Conservation (phyloP, 768 basidiomycete genomes). For the Artomyces pyxidatus region DNA sequence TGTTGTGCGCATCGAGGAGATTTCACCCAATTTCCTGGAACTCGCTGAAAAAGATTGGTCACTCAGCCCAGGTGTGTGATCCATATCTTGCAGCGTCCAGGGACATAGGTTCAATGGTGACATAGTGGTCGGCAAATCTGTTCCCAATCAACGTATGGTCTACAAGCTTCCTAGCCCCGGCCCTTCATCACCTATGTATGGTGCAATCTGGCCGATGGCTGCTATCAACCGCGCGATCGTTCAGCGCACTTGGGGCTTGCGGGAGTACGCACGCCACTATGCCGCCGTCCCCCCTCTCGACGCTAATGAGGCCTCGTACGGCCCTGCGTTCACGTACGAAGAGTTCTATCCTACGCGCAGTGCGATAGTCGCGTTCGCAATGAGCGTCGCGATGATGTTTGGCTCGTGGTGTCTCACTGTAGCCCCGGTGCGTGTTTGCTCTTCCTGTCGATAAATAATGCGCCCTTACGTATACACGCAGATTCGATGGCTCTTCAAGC, state of each 20-base stretch:
- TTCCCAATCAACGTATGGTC: constrained; percentile 23
- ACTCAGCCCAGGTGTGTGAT: constrained; percentile 36
- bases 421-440: constrained; percentile 21
- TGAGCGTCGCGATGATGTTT: constrained; percentile 27
- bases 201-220: constrained; percentile 37
- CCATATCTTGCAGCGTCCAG: not conserved
- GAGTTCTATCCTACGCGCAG: constrained; percentile 49
- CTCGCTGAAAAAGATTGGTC: constrained; percentile 29
- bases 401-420: constrained; percentile 6
- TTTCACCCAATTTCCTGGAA: constrained; percentile 23
- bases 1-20: constrained; percentile 18
- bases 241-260: constrained; percentile 49
- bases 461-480: constrained; percentile 18
- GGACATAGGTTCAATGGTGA: not conserved
- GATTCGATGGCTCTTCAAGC: constrained; percentile 51
- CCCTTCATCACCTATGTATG: constrained; percentile 26
- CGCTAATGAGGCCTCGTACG: constrained; percentile 37
- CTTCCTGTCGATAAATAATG: not conserved
- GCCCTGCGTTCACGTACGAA: constrained; percentile 65
- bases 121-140: constrained; percentile 23
- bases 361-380: constrained; percentile 31
- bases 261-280: constrained; percentile 22
- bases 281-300: constrained; percentile 7
- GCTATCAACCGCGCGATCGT: constrained; percentile 40
- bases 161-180: constrained; percentile 28